These are phyloP conservation scores for Xylaria arbuscula DNA, from an alignment of 2,329 filamentous ascomycete species.

Conservation along the genomic window DNA sequence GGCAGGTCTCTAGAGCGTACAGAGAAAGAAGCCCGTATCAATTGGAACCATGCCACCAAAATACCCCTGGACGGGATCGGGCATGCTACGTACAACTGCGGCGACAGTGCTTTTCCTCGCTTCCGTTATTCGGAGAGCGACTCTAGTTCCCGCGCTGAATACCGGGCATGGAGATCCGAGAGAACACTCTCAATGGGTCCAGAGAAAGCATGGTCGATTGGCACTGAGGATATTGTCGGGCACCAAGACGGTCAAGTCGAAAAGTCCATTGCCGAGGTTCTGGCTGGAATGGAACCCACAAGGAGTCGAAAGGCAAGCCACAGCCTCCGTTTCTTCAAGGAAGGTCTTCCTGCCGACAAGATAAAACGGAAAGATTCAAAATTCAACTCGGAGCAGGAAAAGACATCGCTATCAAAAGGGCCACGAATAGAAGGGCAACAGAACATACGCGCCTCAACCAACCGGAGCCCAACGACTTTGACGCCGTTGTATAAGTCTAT, in stretches of 20 bases:
- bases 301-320: slow-evolving; percentile 76
- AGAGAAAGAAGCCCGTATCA: slow-evolving; percentile 54
- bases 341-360: slow-evolving; percentile 71
- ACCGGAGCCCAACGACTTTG: slow-evolving; percentile 38
- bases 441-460: slow-evolving; percentile 34
- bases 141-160: slow-evolving; percentile 48
- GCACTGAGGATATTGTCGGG: slow-evolving; percentile 60
- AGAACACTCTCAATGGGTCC: slow-evolving; percentile 58
- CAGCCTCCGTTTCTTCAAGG: slow-evolving; percentile 74
- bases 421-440: slow-evolving; percentile 35
- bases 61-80: slow-evolving; percentile 47
- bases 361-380: slow-evolving; percentile 63
- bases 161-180: slow-evolving; percentile 55
- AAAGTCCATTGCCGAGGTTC: slow-evolving; percentile 71
- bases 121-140: slow-evolving; percentile 39
- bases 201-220: slow-evolving; percentile 74
- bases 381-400: slow-evolving; percentile 54
- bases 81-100: slow-evolving; percentile 50
- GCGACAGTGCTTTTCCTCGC: slow-evolving; percentile 29
- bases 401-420: slow-evolving; percentile 53
- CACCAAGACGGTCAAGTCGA: slow-evolving; percentile 68
- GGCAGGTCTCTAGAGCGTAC: slow-evolving; percentile 58
- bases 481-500: slow-evolving; percentile 42
- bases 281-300: slow-evolving; percentile 70
- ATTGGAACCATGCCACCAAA: slow-evolving; percentile 46